Evolutionary conservation across 192 early-diverging fungal species (phyloP).

Genomic region (Backusella westeae): DNA sequence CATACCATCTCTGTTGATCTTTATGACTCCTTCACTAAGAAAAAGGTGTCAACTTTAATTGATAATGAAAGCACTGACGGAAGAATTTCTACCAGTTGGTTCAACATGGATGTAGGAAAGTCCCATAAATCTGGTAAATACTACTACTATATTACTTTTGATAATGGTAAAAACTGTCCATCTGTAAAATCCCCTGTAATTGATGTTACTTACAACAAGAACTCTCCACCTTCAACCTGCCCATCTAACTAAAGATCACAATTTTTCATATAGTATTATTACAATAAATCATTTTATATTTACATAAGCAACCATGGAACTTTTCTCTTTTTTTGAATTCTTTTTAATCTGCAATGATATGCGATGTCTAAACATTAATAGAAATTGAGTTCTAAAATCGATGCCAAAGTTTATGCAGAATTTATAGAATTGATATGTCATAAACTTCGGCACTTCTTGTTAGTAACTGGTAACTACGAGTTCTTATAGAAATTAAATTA

Average conservation of each 20-base stretch:
- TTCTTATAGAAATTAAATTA: neutral
- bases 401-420: neutral
- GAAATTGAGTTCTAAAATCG: neutral
- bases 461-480: neutral
- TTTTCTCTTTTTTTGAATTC: neutral
- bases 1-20: neutral
- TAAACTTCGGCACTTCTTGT: neutral
- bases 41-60: neutral
- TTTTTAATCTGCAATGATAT: neutral
- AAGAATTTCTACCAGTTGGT: neutral
- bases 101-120: conserved; percentile 1
- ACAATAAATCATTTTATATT: neutral
- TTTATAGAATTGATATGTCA: neutral
- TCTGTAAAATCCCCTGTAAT: neutral
- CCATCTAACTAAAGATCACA: neutral
- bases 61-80: neutral
- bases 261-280: neutral
- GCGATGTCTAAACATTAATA: neutral
- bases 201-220: conserved; percentile 12
- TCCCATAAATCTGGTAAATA: conserved; percentile 4
- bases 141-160: neutral
- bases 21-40: neutral
- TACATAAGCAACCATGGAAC: neutral
- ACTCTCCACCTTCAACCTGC: neutral
- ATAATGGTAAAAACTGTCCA: neutral